These are phyloP conservation scores for Chenopodium quinoa DNA, from an alignment of 148 eudicot species.

Conservation along the genomic window DNA sequence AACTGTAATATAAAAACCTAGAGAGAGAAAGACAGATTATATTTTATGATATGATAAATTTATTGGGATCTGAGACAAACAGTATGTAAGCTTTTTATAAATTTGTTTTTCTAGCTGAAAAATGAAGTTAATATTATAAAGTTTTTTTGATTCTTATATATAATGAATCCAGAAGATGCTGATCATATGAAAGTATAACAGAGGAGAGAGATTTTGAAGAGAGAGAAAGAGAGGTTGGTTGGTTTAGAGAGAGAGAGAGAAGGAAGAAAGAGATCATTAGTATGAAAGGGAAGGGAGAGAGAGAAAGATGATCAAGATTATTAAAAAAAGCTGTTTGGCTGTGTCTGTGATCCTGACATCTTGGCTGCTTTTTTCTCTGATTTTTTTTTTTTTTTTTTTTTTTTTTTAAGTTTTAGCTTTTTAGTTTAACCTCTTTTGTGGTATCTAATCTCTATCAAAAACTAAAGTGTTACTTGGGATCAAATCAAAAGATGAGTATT, in stretches of 20 bases:
- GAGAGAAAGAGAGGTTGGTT: too few species aligned
- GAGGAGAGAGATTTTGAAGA: too few species aligned
- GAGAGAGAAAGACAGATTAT: constrained; percentile 1
- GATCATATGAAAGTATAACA: too few species aligned
- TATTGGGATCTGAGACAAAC: constrained; percentile 10
- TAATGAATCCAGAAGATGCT: too few species aligned
- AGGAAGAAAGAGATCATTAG: constrained; percentile 22
- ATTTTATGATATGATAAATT: background rate
- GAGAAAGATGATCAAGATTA: background rate
- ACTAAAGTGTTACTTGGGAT: too few species aligned
- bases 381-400: background rate
- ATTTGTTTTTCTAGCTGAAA: too few species aligned
- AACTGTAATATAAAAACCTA: constrained; percentile 9
- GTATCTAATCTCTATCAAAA: too few species aligned
- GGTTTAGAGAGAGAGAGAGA: background rate
- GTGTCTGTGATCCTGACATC: constrained; percentile 35
- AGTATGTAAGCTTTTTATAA: too few species aligned
- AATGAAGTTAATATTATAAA: too few species aligned
- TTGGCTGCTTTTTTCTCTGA: constrained; percentile 20
- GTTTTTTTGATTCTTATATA: too few species aligned
- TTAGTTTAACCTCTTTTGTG: too few species aligned
- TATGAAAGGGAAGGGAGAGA: constrained; percentile 27
- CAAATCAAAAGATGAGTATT: too few species aligned
- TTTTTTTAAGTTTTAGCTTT: background rate
- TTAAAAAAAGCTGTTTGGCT: constrained; percentile 30